Percentiles rank a stretch among this genome's conserved stretches.
These are phyloP conservation scores for Spirogloea muscicola DNA, from an alignment of 139 green algal genomes.

Conservation along the genomic window DNA sequence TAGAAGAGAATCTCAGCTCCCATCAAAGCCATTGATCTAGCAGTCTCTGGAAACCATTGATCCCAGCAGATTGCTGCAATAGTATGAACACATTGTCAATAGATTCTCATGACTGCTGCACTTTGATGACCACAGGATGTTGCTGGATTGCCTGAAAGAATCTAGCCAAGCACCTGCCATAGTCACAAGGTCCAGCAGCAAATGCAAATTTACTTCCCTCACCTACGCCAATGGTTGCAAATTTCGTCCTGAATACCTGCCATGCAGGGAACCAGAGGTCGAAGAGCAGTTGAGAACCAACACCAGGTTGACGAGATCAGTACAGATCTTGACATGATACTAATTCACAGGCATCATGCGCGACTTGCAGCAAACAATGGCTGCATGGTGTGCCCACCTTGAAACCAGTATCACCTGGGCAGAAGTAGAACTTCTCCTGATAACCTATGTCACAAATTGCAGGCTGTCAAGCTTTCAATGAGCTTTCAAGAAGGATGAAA, in stretches of 20 bases:
- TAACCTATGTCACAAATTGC: slow-evolving; percentile 37
- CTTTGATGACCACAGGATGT: no score
- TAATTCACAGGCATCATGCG: no score
- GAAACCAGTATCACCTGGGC: slow-evolving; percentile 49
- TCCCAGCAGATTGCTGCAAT: slow-evolving; percentile 55
- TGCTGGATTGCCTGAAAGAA: no score
- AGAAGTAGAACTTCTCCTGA: slow-evolving; percentile 56
- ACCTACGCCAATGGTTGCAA: slow-evolving; percentile 46
- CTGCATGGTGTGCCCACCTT: slow-evolving; percentile 21
- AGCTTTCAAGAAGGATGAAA: not conserved
- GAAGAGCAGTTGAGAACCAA: no score
- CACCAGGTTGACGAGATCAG: no score
- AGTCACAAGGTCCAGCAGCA: no score
- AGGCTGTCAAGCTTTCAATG: not conserved
- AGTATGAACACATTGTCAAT: no score
- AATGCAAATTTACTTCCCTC: no score
- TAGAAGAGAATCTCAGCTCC: slow-evolving; percentile 52
- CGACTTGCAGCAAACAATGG: not conserved
- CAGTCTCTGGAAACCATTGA: slow-evolving; percentile 52
- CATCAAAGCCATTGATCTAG: slow-evolving; percentile 36
- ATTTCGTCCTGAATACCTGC: slow-evolving; percentile 48
- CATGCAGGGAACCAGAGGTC: not conserved
- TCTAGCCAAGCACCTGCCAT: no score
- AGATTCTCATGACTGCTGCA: no score
- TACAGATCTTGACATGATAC: no score